These are phyloP conservation scores for Coemansia sp. DNA, from an alignment of 192 early-diverging fungal species.

Conservation along the genomic window DNA sequence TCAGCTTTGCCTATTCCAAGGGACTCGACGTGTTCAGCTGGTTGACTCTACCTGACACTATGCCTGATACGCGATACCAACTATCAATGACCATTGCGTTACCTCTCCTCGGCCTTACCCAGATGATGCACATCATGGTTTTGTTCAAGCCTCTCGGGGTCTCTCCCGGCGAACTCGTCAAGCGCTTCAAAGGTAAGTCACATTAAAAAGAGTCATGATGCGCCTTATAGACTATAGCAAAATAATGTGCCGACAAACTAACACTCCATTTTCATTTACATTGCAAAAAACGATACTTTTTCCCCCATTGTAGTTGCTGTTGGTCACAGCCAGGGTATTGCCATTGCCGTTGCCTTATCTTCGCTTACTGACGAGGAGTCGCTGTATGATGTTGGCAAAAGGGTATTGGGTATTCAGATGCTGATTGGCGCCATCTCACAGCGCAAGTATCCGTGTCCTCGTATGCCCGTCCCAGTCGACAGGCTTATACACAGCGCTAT, in stretches of 20 bases:
- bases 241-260: too few species aligned
- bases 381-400: constrained; percentile 74
- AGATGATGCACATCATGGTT: constrained; percentile 81
- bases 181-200: constrained; percentile 44
- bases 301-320: constrained; percentile 59
- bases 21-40: constrained; percentile 81
- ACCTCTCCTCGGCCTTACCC: constrained; percentile 88
- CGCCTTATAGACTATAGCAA: neutral
- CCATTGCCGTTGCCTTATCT: constrained; percentile 84
- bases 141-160: constrained; percentile 66
- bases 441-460: constrained; percentile 46
- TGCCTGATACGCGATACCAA: constrained; percentile 75
- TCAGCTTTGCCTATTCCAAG: constrained; percentile 60
- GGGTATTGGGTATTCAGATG: constrained; percentile 81
- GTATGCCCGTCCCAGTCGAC: too few species aligned
- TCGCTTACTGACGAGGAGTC: constrained; percentile 77
- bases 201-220: too few species aligned
- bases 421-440: constrained; percentile 85
- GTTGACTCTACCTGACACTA: constrained; percentile 68
- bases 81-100: constrained; percentile 74
- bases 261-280: too few species aligned
- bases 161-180: constrained; percentile 48
- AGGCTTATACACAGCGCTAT: too few species aligned
- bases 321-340: constrained; percentile 93
- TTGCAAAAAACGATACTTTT: too few species aligned